Conservation (phyloP, 2,329 filamentous ascomycete genomes). For the Phyllosticta citrichinensis region DNA sequence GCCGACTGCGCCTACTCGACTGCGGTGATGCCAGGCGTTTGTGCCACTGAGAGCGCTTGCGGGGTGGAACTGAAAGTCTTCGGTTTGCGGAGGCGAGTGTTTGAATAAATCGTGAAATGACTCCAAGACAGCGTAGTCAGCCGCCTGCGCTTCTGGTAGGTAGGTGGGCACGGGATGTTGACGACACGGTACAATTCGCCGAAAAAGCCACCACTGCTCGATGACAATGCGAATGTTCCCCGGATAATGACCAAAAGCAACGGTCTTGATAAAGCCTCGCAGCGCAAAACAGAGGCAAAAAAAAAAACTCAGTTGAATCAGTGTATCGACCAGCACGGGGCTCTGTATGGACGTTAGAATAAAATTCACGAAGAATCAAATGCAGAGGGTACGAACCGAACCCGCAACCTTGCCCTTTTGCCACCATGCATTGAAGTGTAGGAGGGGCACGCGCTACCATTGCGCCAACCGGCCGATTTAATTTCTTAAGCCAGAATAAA, state of each 20-base stretch:
- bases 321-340: constrained; percentile 8
- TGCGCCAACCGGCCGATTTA: constrained; percentile 11
- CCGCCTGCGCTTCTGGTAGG: neutral
- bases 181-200: neutral
- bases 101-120: neutral
- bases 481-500: no score
- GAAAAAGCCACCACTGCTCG: neutral
- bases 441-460: constrained; percentile 12
- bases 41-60: neutral
- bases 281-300: neutral
- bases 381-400: neutral
- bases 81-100: neutral
- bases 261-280: neutral
- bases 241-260: neutral
- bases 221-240: neutral
- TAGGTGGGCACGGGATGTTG: neutral
- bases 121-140: neutral
- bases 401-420: constrained; percentile 10
- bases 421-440: neutral
- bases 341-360: neutral
- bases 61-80: neutral
- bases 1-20: no score
- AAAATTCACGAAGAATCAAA: neutral
- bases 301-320: neutral
- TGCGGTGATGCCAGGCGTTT: neutral